Conservation (phyloP, 2,329 filamentous ascomycete genomes). For the Colletotrichum sp. region DNA sequence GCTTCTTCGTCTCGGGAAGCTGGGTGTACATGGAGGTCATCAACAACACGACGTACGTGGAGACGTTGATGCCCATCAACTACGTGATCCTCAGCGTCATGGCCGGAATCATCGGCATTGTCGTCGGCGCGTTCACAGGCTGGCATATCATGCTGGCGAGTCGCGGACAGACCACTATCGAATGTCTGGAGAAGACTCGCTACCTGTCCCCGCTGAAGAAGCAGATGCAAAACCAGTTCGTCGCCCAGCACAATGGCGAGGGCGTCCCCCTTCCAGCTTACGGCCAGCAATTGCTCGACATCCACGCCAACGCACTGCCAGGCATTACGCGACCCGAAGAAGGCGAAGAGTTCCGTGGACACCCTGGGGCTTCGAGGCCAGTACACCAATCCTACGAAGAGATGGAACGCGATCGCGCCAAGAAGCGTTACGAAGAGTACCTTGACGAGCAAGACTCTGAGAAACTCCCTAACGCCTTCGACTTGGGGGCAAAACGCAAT, state of each 20-base stretch:
- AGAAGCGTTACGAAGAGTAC: slow-evolving; percentile 70
- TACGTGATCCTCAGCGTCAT: slow-evolving; percentile 88
- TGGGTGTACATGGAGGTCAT: slow-evolving; percentile 91
- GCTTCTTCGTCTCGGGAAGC: slow-evolving; percentile 75
- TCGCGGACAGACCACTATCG: slow-evolving; percentile 89
- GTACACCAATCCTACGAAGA: slow-evolving; percentile 59
- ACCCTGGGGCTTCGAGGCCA: slow-evolving; percentile 38
- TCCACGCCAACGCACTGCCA: slow-evolving; percentile 81
- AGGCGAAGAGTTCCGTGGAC: slow-evolving; percentile 65
- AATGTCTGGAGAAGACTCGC: slow-evolving; percentile 93
- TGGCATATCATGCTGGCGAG: slow-evolving; percentile 89
- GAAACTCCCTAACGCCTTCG: slow-evolving; percentile 91
- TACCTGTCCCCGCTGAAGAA: slow-evolving; percentile 84
- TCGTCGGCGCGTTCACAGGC: slow-evolving; percentile 84
- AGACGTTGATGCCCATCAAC: slow-evolving; percentile 85
- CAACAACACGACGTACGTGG: slow-evolving; percentile 70
- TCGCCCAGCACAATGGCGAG: slow-evolving; percentile 58
- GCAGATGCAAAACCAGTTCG: slow-evolving; percentile 69
- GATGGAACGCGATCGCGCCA: slow-evolving; percentile 59
- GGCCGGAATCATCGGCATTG: slow-evolving; percentile 88
- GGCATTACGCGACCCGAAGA: slow-evolving; percentile 83
- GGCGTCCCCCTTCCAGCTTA: slow-evolving; percentile 61
- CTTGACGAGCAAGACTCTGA: slow-evolving; percentile 89
- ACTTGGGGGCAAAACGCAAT: slow-evolving; percentile 84
- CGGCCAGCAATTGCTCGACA: slow-evolving; percentile 78